Evolutionary conservation across 2,329 filamentous ascomycete genomes (phyloP), one percentile per base, ranked within the genome.

Genomic region (Xylariaceae sp.): DNA sequence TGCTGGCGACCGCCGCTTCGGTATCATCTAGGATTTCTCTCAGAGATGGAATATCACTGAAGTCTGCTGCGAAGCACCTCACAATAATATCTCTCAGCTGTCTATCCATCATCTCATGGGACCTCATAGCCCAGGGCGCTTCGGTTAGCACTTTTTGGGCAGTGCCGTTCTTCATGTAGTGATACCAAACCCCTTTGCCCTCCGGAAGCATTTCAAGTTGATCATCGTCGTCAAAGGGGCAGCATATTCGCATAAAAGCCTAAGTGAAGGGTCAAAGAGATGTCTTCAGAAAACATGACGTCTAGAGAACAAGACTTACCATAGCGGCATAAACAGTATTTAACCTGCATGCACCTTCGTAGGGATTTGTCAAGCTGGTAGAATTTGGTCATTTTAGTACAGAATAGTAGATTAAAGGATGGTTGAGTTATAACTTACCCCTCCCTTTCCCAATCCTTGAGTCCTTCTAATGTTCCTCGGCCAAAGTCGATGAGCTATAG

Each of bases 401-500:
- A 50, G 6, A 14, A 14, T 1, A 16, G n/a, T 33, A 24, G 11
- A n/a, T 49, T 6, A 23, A 11, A 14, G 3, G 9, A 26, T 4
- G 16, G 8, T 1, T 26, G 21, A 4, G 4, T 5, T 23, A 34
- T 19, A 6, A 33, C 40, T 36, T 31, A 46, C 45, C 6, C 21
- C 8, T 54, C 9, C 0, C 12, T 2, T 39, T 8, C 6, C 26
- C 21, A 36, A 4, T 44, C 26, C 2, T 7, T 9, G 11, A 23
- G 26, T 16, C 41, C n/a, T 44, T 55, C 41, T 2, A 23, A 4
- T 19, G 1, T 17, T n/a, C 51, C 56, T 6, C 56, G 31, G 1
- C 56, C 51, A 26, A 58, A 58, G n/a, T 58, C 51, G 11, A 55
- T 58, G 6, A 51, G 34, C 51, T 58, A 24, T 21, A 23, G 8